Evolutionary conservation across 352 stramenopile genomes (phyloP).

Genomic region (Globisporangium iwayamae): DNA sequence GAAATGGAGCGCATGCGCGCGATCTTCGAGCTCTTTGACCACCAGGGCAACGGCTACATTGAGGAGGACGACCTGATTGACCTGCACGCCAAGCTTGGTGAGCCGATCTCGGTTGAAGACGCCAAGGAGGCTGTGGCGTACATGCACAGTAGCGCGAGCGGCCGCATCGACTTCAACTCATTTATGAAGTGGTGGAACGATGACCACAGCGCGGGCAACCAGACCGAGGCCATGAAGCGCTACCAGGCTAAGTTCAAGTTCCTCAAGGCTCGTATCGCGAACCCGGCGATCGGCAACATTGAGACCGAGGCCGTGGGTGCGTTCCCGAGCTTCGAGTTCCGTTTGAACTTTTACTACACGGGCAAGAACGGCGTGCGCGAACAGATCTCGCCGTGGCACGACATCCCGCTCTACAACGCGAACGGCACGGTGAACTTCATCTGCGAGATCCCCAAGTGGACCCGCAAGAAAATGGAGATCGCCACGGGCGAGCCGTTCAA

Average conservation of each 20-base stretch:
- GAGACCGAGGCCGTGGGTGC: conserved; percentile 71
- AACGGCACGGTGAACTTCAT: conserved; percentile 86
- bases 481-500: conserved; percentile 94
- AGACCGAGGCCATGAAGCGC: conserved; percentile 79
- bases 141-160: conserved; percentile 55
- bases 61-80: conserved; percentile 72
- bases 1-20: conserved; percentile 86
- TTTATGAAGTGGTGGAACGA: conserved; percentile 91
- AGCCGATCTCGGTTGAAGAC: conserved; percentile 76
- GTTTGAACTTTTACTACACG: conserved; percentile 89
- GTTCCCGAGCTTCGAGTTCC: conserved; percentile 89
- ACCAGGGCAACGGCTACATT: conserved; percentile 79
- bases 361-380: conserved; percentile 61
- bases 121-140: conserved; percentile 63
- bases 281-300: conserved; percentile 75
- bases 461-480: conserved; percentile 99
- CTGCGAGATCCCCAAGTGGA: conserved; percentile 99
- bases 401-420: conserved; percentile 94
- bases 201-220: conserved; percentile 57
- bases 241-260: conserved; percentile 90
- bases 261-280: conserved; percentile 82
- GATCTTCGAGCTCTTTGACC: conserved; percentile 83
- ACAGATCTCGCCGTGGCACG: conserved; percentile 97
- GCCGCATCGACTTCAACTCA: conserved; percentile 81
- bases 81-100: conserved; percentile 78